Evolutionary conservation across 305 asterid genomes (phyloP).

Genomic region (Rubia tinctorum): DNA sequence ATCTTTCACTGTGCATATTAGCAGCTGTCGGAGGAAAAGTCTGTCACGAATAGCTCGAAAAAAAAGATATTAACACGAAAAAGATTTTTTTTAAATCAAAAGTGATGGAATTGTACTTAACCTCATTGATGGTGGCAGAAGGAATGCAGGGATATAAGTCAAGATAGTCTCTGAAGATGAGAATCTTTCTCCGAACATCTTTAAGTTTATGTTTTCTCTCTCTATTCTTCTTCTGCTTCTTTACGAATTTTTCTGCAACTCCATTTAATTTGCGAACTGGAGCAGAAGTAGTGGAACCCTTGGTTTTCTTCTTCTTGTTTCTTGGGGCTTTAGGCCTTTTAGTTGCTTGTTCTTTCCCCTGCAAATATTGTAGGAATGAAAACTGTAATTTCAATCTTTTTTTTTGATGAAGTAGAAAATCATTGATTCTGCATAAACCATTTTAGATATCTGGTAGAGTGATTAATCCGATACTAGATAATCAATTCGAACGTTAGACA

Average conservation of each 20-base stretch:
- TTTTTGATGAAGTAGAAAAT: no score
- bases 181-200: conserved; percentile 58
- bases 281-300: conserved; percentile 13
- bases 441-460: no score
- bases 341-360: conserved; percentile 40
- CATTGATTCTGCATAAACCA: no score
- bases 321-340: conserved; percentile 32
- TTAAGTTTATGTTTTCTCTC: background rate
- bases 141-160: conserved; percentile 73
- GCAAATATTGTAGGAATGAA: background rate
- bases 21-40: conserved; percentile 39
- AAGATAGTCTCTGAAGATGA: conserved; percentile 71
- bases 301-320: conserved; percentile 22
- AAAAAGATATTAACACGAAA: background rate
- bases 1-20: conserved; percentile 66
- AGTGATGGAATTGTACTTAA: conserved; percentile 13
- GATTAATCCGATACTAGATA: no score
- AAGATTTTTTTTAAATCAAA: background rate
- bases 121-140: conserved; percentile 67
- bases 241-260: conserved; percentile 44
- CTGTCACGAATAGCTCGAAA: background rate
- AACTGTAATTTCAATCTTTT: no score
- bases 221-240: conserved; percentile 25
- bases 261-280: conserved; percentile 33
- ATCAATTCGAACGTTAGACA: no score